Conservation (phyloP, 768 basidiomycete genomes). For the Polyporus arcularius region DNA sequence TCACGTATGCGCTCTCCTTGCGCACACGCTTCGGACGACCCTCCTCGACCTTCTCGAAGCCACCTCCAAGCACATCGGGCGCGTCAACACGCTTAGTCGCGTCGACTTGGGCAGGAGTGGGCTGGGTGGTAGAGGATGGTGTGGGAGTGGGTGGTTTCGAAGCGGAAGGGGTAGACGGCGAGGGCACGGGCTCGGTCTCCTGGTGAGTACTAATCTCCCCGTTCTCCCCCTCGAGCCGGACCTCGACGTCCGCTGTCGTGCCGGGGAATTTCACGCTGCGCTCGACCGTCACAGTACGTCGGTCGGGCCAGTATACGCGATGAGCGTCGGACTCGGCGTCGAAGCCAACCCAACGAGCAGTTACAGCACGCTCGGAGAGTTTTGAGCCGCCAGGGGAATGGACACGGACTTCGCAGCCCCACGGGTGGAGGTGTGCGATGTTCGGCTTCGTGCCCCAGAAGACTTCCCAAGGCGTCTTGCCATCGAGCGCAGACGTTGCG, state of each 20-base stretch:
- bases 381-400: constrained; percentile 6
- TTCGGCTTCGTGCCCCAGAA: constrained; percentile 17
- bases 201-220: constrained; percentile 2
- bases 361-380: constrained; percentile 1
- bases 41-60: too few species aligned
- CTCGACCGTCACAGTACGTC: constrained; percentile 28
- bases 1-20: constrained; percentile 4
- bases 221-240: constrained; percentile 16
- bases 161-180: neutral
- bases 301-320: constrained; percentile 37
- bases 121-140: neutral
- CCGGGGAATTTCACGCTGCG: constrained; percentile 22
- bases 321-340: constrained; percentile 28
- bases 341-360: constrained; percentile 16
- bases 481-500: constrained; percentile 15
- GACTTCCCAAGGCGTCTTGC: constrained; percentile 23
- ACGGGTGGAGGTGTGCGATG: constrained; percentile 18
- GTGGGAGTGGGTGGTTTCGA: neutral
- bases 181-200: neutral
- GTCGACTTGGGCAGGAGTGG: neutral
- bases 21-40: neutral
- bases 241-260: constrained; percentile 3
- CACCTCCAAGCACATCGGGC: too few species aligned
- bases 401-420: constrained; percentile 13
- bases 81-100: too few species aligned